phyloP scores from a whole-genome alignment of 2,329 filamentous ascomycete species.

The Hortaea werneckii region DNA sequence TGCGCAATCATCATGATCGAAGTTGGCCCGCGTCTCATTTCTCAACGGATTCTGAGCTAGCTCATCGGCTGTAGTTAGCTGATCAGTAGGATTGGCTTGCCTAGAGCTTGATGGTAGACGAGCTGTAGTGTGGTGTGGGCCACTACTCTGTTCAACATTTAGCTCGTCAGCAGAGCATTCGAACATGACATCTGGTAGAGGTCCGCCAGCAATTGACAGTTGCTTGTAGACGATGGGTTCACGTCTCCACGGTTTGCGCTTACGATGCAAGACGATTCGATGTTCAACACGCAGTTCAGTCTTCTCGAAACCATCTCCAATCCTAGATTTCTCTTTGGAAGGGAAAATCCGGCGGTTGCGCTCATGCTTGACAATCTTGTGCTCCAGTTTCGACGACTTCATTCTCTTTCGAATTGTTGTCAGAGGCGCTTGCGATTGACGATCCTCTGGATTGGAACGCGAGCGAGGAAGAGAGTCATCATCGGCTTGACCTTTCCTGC shows the following conservation, averaged over 20 bases:
- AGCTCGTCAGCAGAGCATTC: constrained; percentile 6
- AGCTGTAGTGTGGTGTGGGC: neutral
- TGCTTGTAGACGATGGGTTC: neutral
- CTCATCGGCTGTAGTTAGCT: neutral
- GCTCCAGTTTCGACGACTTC: neutral
- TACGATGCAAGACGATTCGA: neutral
- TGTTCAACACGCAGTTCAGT: constrained; percentile 2
- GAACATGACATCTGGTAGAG: constrained; percentile 19
- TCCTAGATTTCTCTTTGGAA: neutral
- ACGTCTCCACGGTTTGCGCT: neutral
- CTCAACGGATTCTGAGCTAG: no score
- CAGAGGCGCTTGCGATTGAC: constrained; percentile 7
- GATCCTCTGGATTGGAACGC: no score
- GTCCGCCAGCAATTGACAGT: constrained; percentile 7
- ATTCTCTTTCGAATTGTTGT: constrained; percentile 14
- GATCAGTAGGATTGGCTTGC: neutral
- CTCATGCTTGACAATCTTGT: constrained; percentile 1
- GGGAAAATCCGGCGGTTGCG: neutral
- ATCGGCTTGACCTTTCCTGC: no score
- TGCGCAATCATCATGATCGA: no score
- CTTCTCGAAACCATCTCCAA: constrained; percentile 11
- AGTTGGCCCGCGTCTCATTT: no score
- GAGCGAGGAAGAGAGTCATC: no score
- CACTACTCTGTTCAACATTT: constrained; percentile 1
- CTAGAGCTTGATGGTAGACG: neutral